Percentiles rank a stretch among this genome's conserved stretches.
Evolutionary conservation across 192 early-diverging fungal species (phyloP).

Genomic region (Backusella mclennaniae): DNA sequence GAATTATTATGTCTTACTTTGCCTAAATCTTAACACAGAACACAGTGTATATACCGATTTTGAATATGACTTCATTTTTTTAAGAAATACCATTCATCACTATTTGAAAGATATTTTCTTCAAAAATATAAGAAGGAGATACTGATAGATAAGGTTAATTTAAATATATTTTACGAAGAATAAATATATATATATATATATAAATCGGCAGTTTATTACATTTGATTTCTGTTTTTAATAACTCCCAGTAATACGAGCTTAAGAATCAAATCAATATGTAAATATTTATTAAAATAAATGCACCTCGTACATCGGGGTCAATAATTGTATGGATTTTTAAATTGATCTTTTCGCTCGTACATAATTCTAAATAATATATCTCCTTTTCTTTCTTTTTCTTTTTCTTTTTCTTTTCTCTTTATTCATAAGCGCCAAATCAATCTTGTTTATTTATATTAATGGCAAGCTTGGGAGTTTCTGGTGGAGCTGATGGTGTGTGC

Average conservation of each 20-base stretch:
- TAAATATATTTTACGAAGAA: not conserved
- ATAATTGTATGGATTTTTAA: not conserved
- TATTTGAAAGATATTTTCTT: too few relatives aligned
- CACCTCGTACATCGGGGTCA: not conserved
- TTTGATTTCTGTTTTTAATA: not conserved
- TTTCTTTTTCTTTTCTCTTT: not conserved
- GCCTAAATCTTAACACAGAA: not conserved
- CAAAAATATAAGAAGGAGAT: too few relatives aligned
- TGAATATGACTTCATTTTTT: too few relatives aligned
- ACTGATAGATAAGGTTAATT: not conserved
- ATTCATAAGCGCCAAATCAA: not conserved
- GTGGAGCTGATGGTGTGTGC: conserved; percentile 33
- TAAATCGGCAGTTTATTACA: not conserved
- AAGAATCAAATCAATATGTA: not conserved
- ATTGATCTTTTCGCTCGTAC: not conserved
- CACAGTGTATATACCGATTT: not conserved
- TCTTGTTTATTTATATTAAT: not conserved
- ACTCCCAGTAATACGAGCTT: not conserved
- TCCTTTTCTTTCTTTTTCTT: not conserved
- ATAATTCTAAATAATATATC: not conserved
- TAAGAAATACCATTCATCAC: too few relatives aligned
- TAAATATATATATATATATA: not conserved
- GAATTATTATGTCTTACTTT: not conserved
- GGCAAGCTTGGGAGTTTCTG: not conserved
- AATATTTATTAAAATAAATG: conserved; percentile 4